phyloP scores from a whole-genome alignment of 164 flowering plant species.

The Magnolia officinalis region DNA sequence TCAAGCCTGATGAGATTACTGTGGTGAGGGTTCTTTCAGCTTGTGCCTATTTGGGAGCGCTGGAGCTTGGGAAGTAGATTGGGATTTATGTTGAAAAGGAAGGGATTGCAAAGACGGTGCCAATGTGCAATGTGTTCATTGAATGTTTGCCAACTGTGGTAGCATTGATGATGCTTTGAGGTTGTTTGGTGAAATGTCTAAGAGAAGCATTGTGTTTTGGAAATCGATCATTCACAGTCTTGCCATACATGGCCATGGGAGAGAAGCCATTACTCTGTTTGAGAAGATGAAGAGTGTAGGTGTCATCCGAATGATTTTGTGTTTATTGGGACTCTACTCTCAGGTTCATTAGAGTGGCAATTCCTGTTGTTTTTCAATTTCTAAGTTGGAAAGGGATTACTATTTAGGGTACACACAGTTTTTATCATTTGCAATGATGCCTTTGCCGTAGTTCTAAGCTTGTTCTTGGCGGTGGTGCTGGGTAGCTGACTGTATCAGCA shows the following conservation, averaged over 20 bases:
- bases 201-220: constrained; percentile 14
- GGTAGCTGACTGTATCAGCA: constrained; percentile 96
- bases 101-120: constrained; percentile 4
- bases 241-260: constrained; percentile 14
- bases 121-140: constrained; percentile 14
- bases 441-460: constrained; percentile 59
- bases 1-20: constrained; percentile 15
- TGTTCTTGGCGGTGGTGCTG: constrained; percentile 97
- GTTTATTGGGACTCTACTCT: constrained; percentile 4
- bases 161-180: constrained; percentile 15
- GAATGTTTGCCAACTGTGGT: constrained; percentile 23
- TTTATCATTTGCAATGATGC: no score
- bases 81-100: constrained; percentile 14
- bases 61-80: constrained; percentile 19
- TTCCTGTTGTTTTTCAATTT: no score
- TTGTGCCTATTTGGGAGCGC: constrained; percentile 17
- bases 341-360: no score
- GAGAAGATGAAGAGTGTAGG: constrained; percentile 13
- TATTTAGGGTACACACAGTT: no score
- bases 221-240: constrained; percentile 16
- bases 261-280: constrained; percentile 14
- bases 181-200: constrained; percentile 10
- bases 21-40: constrained; percentile 14
- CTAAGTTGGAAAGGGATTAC: no score
- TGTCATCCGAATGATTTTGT: constrained; percentile 12